These are phyloP conservation scores for Camptophora hylomeconis DNA, from an alignment of 2,329 filamentous ascomycete genomes.

Conservation along the genomic window DNA sequence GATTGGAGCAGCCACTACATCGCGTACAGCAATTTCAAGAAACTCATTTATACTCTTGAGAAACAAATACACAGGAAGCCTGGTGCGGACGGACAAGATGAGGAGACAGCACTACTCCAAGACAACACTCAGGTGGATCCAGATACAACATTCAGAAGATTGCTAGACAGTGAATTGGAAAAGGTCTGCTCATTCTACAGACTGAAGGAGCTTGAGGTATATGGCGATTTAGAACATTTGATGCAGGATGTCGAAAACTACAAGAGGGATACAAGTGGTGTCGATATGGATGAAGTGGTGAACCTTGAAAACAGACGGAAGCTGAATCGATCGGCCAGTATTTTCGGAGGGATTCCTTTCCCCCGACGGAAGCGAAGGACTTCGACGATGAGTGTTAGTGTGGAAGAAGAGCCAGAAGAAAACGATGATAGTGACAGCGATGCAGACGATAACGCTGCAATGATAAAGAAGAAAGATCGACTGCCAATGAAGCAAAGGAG, in stretches of 20 bases:
- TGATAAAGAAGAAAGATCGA: constrained; percentile 17
- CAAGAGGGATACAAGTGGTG: constrained; percentile 42
- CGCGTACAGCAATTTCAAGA: constrained; percentile 96
- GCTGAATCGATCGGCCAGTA: constrained; percentile 32
- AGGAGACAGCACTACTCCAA: constrained; percentile 79
- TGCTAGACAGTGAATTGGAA: constrained; percentile 79
- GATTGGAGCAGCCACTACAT: constrained; percentile 99
- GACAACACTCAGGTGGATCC: constrained; percentile 51
- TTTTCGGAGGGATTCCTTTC: constrained; percentile 39
- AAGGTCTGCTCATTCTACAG: constrained; percentile 89
- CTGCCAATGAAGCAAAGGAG: constrained; percentile 19
- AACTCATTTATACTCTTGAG: constrained; percentile 93
- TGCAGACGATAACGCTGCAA: constrained; percentile 14
- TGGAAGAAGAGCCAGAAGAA: constrained; percentile 44
- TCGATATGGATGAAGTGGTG: constrained; percentile 30
- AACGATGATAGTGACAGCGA: constrained; percentile 33
- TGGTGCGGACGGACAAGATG: constrained; percentile 46
- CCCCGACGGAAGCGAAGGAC: constrained; percentile 33
- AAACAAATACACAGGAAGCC: constrained; percentile 57
- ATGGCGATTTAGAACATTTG: constrained; percentile 66
- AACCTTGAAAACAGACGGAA: constrained; percentile 29
- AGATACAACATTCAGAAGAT: constrained; percentile 66
- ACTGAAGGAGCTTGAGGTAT: constrained; percentile 77
- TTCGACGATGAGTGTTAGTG: constrained; percentile 31
- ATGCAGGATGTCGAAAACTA: constrained; percentile 59